Evolutionary conservation across 2,329 filamentous ascomycete genomes (phyloP).

Genomic region (Calonectria hawksworthii): DNA sequence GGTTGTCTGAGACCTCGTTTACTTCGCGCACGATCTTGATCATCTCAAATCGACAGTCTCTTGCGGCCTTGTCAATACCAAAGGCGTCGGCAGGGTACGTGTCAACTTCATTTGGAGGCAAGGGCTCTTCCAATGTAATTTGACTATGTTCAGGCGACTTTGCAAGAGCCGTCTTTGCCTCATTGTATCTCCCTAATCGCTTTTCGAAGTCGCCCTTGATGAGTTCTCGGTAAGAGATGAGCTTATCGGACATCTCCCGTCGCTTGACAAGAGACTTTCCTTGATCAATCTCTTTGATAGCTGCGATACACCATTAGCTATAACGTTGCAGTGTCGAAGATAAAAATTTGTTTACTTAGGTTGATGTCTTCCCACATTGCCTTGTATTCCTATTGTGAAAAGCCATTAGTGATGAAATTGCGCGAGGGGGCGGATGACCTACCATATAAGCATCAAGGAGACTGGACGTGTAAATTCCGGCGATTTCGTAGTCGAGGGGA

Average conservation of each 20-base stretch:
- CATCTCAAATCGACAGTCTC: slow-evolving; percentile 30
- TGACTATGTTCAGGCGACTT: not conserved
- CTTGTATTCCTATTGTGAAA: slow-evolving; percentile 11
- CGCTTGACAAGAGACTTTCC: not conserved
- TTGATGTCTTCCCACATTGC: slow-evolving; percentile 6
- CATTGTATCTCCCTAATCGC: not conserved
- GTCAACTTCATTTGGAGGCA: slow-evolving; percentile 6
- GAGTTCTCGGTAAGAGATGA: not conserved
- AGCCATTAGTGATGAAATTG: not conserved
- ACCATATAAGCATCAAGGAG: slow-evolving; percentile 26
- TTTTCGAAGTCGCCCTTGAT: not conserved
- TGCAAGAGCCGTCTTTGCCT: not conserved
- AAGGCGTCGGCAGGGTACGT: not conserved
- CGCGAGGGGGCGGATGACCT: not conserved
- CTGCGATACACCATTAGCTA: not conserved
- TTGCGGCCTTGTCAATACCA: slow-evolving; percentile 13
- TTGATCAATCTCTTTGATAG: not conserved
- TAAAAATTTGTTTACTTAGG: not conserved
- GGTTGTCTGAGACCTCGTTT: not conserved
- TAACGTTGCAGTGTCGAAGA: not conserved
- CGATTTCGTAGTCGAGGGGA: slow-evolving; percentile 28
- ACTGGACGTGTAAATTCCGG: slow-evolving; percentile 17
- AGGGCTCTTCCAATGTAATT: not conserved
- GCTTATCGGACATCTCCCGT: not conserved
- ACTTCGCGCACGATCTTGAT: slow-evolving; percentile 29